Conservation (phyloP, 495 filamentous ascomycete genomes). For the Lindgomyces ingoldianus region DNA sequence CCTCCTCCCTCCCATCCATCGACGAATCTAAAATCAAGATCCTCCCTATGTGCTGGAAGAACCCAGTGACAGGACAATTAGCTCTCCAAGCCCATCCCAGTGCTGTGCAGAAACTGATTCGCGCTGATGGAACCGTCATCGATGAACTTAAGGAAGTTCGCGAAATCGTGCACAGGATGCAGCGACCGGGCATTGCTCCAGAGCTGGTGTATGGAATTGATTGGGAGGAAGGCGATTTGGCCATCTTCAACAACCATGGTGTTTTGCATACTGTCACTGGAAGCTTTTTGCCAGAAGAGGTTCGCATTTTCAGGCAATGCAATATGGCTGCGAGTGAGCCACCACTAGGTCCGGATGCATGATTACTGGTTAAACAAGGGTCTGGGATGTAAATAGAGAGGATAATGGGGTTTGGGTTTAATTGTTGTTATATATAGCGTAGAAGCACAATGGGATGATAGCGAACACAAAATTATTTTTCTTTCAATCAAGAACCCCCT, state of each 20-base stretch:
- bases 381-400: background rate
- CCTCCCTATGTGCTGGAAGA: constrained; percentile 72
- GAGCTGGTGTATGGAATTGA: constrained; percentile 69
- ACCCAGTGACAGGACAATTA: constrained; percentile 64
- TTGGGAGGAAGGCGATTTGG: constrained; percentile 72
- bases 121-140: constrained; percentile 62
- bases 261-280: constrained; percentile 73
- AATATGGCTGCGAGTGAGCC: constrained; percentile 65
- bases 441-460: too few relatives aligned
- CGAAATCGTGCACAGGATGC: constrained; percentile 64
- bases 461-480: too few relatives aligned
- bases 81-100: constrained; percentile 72
- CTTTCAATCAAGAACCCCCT: too few relatives aligned
- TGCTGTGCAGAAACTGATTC: constrained; percentile 64
- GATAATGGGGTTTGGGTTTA: background rate
- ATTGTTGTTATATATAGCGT: too few relatives aligned
- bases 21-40: constrained; percentile 66
- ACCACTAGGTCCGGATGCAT: constrained; percentile 51
- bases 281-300: constrained; percentile 68
- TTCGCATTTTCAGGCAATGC: constrained; percentile 72
- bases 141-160: constrained; percentile 66
- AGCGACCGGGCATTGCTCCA: constrained; percentile 70
- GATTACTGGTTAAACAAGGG: background rate
- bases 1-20: constrained; percentile 60
- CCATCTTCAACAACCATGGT: constrained; percentile 73